Evolutionary conservation across 2,329 filamentous ascomycete genomes (phyloP).

Genomic region (Zymoseptoria crescenta): DNA sequence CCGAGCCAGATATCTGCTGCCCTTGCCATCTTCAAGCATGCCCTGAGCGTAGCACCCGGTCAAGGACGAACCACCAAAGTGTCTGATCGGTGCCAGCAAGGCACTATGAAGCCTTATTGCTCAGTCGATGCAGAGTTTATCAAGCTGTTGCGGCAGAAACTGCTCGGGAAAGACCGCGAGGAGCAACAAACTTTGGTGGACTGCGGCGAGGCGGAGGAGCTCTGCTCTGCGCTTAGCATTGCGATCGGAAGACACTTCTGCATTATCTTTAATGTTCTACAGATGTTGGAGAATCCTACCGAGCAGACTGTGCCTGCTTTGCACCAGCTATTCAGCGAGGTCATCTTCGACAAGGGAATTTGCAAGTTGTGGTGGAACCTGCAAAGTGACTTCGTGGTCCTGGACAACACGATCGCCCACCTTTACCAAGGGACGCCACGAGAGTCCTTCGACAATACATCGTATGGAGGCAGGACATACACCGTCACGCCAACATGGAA

Average conservation of each 20-base stretch:
- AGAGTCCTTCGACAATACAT: background rate
- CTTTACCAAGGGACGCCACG: background rate
- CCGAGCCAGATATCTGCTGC: background rate
- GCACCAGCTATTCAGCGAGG: background rate
- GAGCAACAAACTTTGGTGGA: background rate
- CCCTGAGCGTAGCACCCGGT: background rate
- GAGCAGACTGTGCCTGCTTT: constrained; percentile 3
- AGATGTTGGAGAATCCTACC: constrained; percentile 5
- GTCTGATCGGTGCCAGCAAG: background rate
- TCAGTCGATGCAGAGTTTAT: background rate
- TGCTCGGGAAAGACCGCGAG: no score
- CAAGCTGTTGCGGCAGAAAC: background rate
- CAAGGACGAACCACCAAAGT: background rate
- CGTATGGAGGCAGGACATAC: background rate
- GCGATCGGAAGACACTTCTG: constrained; percentile 1
- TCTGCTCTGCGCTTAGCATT: background rate
- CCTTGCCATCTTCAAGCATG: background rate
- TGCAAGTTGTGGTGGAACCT: constrained; percentile 5
- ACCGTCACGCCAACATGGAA: no score
- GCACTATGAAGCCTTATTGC: background rate
- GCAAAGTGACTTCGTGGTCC: background rate
- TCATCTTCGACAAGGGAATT: constrained; percentile 3
- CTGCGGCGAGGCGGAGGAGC: background rate
- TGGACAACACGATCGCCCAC: constrained; percentile 1
- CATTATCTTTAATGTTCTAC: constrained; percentile 2